These are phyloP conservation scores for Turritis glabra DNA, from an alignment of 345 rosid species.

Conservation along the genomic window DNA sequence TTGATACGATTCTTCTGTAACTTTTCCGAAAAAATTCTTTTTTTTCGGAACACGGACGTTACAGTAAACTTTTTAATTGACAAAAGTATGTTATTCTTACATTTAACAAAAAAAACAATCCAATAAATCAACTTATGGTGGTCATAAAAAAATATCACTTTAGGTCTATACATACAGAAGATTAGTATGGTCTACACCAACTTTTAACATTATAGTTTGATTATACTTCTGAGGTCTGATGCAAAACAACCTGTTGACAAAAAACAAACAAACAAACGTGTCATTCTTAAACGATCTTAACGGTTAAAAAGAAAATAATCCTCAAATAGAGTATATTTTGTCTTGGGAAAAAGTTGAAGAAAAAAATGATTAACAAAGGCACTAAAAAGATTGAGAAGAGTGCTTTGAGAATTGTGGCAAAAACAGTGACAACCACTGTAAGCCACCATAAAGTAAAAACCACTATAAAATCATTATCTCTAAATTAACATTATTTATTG, in stretches of 20 bases:
- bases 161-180: no score
- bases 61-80: background rate
- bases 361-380: constrained; percentile 9
- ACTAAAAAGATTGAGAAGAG: background rate
- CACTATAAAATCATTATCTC: background rate
- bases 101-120: background rate
- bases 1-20: no score
- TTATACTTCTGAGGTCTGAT: background rate
- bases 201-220: no score
- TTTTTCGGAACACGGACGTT: no score
- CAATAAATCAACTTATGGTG: background rate
- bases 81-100: background rate
- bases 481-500: background rate
- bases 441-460: background rate
- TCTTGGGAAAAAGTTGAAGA: background rate
- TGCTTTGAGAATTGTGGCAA: constrained; percentile 28
- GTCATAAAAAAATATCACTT: no score
- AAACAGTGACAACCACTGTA: constrained; percentile 16
- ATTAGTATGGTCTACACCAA: no score
- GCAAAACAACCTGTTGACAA: background rate
- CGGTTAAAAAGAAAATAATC: background rate
- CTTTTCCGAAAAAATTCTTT: no score
- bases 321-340: background rate
- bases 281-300: background rate
- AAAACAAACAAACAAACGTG: background rate